Evolutionary conservation across 345 rosid species (phyloP), one percentile per base, ranked within the genome.

Genomic region (Ceriops zippeliana): DNA sequence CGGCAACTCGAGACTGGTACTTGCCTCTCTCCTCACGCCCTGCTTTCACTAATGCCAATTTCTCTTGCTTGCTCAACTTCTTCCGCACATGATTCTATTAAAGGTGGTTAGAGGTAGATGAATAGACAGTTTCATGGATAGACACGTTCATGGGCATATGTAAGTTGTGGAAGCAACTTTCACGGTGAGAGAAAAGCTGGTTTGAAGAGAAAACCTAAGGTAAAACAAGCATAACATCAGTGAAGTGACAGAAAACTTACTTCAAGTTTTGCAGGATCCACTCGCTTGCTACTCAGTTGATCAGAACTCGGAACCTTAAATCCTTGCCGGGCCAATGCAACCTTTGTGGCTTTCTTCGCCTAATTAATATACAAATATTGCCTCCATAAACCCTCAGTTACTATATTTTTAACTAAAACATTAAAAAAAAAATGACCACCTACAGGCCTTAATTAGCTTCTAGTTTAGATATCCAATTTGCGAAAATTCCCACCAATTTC

Each of bases 11-110:
- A 75, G 97, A 74, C 74, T 70, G 71, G 79, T 79, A 95, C 75
- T 87, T 87, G 60, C 76, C 96, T 71, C 90, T 81, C 47, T 84
- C 98, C 79, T 95, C 97, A 69, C 99, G 85, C 52, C 99, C 99
- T 15, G 89, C 98, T 80, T 76, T 87, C 52, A 95, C 92, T 26
- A 87, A 63, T 24, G 86, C 96, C 58, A 95, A 80, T 66, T 90
- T 81, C 78, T 95, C 90, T 71, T 88, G 90, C 82, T 91, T 95
- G 78, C 76, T 95, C 53, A 90, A 75, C 78, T 80, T 91, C 62
- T 79, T 86, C 80, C 81, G 80, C 70, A 95, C 82, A 76, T 91
- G 99, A 79, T 89, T 97, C 99, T 95, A 69, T 5, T 52, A 56
- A 62, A n/a, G 21, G 16, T 53, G 63, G 35, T 24, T 52, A 68